A percentile compares a stretch with the other conserved stretches of the same genome.
phyloP scores from a whole-genome alignment of 345 rosid genomes.

The Garcia nutans region DNA sequence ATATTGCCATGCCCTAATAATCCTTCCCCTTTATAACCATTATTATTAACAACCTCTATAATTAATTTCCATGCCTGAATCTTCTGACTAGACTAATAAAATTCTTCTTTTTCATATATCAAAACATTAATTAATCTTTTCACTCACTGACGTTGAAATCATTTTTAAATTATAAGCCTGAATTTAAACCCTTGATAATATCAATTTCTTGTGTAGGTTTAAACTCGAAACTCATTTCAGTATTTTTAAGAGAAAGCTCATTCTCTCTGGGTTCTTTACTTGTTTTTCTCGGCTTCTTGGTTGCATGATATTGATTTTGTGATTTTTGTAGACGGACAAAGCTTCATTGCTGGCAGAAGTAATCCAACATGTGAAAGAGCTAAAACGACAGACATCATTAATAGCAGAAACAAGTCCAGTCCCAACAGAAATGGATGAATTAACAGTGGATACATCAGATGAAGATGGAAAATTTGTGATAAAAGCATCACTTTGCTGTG shows the following conservation, averaged over 20 bases:
- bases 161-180: too few relatives aligned
- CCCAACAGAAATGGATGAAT: conserved; percentile 85
- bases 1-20: conserved; percentile 27
- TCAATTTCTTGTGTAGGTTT: not conserved
- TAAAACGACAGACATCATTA: conserved; percentile 71
- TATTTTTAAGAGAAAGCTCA: not conserved
- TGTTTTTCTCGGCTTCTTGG: not conserved
- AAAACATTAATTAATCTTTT: not conserved
- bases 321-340: conserved; percentile 71
- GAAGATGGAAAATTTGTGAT: conserved; percentile 82
- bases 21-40: conserved; percentile 4
- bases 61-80: not conserved
- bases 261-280: not conserved
- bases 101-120: not conserved
- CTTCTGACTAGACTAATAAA: not conserved
- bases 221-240: not conserved
- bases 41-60: not conserved
- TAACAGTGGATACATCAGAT: conserved; percentile 74
- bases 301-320: not conserved
- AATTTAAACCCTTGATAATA: not conserved
- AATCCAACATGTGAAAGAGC: conserved; percentile 95
- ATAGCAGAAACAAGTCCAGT: conserved; percentile 77
- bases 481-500: conserved; percentile 90
- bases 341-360: conserved; percentile 97
- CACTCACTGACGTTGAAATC: too few relatives aligned